These are phyloP conservation scores for Jackrogersella minutella DNA, from an alignment of 495 filamentous ascomycete species.

Conservation along the genomic window DNA sequence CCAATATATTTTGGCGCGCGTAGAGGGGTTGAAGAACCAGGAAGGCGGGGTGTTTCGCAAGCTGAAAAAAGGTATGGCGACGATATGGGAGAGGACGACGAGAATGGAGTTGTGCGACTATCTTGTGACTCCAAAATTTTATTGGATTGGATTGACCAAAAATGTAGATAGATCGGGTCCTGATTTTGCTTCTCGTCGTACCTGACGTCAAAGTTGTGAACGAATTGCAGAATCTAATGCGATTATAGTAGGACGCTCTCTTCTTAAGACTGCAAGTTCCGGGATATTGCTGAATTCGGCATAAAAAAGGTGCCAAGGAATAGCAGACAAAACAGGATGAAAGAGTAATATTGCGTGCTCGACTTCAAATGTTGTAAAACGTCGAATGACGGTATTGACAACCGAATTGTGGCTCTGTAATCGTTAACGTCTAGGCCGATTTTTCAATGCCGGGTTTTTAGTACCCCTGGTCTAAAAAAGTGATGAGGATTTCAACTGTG, in stretches of 20 bases:
- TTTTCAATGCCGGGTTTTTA: slow-evolving; percentile 19
- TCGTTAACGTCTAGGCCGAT: slow-evolving; percentile 17
- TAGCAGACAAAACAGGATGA: slow-evolving; percentile 26
- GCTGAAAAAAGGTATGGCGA: slow-evolving; percentile 9
- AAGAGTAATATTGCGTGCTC: slow-evolving; percentile 24
- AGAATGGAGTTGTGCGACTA: slow-evolving; percentile 19
- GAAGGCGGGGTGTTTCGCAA: slow-evolving; percentile 22
- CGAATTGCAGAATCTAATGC: slow-evolving; percentile 11
- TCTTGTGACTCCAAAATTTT: slow-evolving; percentile 17
- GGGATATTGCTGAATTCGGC: slow-evolving; percentile 37
- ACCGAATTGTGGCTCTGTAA: slow-evolving; percentile 35
- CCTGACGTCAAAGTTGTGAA: slow-evolving; percentile 3
- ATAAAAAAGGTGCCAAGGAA: slow-evolving; percentile 9
- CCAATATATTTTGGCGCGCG: slow-evolving; percentile 25
- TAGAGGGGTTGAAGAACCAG: slow-evolving; percentile 32
- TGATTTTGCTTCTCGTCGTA: slow-evolving; percentile 8
- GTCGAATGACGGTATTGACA: slow-evolving; percentile 41
- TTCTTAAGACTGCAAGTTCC: slow-evolving; percentile 18
- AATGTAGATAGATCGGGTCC: neutral
- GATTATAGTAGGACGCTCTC: slow-evolving; percentile 17
- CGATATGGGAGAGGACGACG: neutral
- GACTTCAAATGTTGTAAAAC: slow-evolving; percentile 29
- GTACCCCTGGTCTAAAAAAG: slow-evolving; percentile 2
- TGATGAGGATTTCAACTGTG: slow-evolving; percentile 28
- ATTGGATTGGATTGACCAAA: neutral